Evolutionary conservation across 352 stramenopile genomes (phyloP), one percentile per base, ranked within the genome.

Genomic region (Elongisporangium anandrum): DNA sequence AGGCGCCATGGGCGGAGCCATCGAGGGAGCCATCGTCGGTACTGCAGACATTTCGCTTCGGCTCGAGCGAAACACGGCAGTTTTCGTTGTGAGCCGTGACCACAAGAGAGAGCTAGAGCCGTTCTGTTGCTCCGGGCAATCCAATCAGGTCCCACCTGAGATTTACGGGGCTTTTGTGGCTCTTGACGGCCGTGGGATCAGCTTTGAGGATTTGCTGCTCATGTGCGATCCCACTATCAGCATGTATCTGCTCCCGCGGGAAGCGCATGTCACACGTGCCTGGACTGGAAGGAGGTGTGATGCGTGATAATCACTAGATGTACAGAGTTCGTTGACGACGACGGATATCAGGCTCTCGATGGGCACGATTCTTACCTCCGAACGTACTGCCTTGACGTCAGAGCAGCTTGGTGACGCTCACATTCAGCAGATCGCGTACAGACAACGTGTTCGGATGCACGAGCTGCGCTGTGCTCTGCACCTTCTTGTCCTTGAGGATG

Each of bases 381-480:
- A n/a, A n/a, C n/a, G n/a, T n/a, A n/a, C n/a, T n/a, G n/a, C n/a
- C 24, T 29, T 29, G 26, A 38, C 8, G 6, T 38, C 26, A 38
- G 26, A 38, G 26, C 0, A 72, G 64, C 21, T 68, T 60, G 20
- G 21, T 62, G 24, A 75, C 65, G 24, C 69, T 68, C 22, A 77
- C 63, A 20, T 71, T 52, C 12, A 57, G 34, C 1, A 81, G 60
- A 45, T 75, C 72, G 2, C 45, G 26, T 23, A 75, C 58, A 9
- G 59, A 52, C 34, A 81, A 57, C 19, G 64, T 77, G 13, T 70
- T 26, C 16, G 72, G 72, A 29, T 81, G 77, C 19, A 79, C 63
- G 16, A 79, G 63, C 16, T 62, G 59, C n/a, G 67, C 67, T 17
- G 65, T 75, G 17, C 68, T 64, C n/a, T 78, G 70, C 16, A 78